These are phyloP conservation scores for Logfia minima DNA, from an alignment of 129 eudicot genomes.

Conservation along the genomic window DNA sequence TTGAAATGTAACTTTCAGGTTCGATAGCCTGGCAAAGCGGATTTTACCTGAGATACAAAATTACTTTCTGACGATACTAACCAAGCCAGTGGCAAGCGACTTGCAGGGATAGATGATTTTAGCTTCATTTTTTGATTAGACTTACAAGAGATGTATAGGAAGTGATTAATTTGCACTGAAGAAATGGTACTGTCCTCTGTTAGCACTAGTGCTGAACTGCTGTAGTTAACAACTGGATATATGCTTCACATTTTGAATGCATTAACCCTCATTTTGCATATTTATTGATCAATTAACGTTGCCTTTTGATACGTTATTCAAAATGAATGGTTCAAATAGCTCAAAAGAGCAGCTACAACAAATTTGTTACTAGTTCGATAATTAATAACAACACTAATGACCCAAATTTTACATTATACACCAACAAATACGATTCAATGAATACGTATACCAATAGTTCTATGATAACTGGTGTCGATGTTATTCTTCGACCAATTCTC, in stretches of 20 bases:
- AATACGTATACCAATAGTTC: constrained; percentile 37
- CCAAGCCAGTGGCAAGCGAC: constrained; percentile 41
- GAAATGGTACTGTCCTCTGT: constrained; percentile 16
- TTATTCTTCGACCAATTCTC: constrained; percentile 49
- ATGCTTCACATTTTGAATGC: neutral
- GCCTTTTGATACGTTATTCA: neutral
- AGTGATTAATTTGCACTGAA: constrained; percentile 22
- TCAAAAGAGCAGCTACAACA: neutral
- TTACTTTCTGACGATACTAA: constrained; percentile 56
- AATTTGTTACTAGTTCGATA: neutral
- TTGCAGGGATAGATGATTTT: constrained; percentile 21
- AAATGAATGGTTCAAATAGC: constrained; percentile 7
- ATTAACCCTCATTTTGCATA: neutral
- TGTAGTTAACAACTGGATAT: neutral
- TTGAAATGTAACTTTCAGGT: constrained; percentile 42
- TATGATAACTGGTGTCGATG: constrained; percentile 43
- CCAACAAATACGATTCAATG: neutral
- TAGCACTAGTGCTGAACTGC: constrained; percentile 8
- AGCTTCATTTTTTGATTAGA: constrained; percentile 31
- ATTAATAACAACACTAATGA: neutral
- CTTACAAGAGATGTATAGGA: constrained; percentile 43
- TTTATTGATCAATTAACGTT: neutral
- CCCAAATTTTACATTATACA: neutral
- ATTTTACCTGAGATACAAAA: constrained; percentile 62
- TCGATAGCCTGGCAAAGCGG: constrained; percentile 45